These are phyloP conservation scores for Solanum clarkiae DNA, from an alignment of 257 asterid genomes.

Conservation along the genomic window DNA sequence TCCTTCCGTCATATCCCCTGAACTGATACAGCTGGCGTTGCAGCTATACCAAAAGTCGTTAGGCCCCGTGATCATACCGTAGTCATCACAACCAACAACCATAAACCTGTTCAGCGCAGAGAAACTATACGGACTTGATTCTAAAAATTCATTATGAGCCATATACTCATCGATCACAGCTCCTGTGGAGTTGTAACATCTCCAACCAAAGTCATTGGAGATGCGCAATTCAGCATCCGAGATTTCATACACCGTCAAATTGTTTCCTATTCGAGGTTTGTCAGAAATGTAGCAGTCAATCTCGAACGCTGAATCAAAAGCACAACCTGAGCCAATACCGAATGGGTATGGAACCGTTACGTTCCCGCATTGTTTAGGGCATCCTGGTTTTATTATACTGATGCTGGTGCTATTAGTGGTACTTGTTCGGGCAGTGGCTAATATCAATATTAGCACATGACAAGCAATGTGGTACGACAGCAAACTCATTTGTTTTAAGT, in stretches of 20 bases:
- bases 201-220: slow-evolving; percentile 21
- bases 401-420: neutral
- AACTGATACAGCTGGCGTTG: neutral
- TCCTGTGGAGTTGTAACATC: slow-evolving; percentile 32
- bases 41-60: neutral
- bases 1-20: neutral
- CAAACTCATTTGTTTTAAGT: neutral
- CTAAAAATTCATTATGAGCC: neutral
- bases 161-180: neutral
- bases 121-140: slow-evolving; percentile 1
- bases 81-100: slow-evolving; percentile 4
- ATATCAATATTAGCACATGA: neutral
- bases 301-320: slow-evolving; percentile 7
- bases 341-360: slow-evolving; percentile 35
- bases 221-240: slow-evolving; percentile 39
- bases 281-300: slow-evolving; percentile 22
- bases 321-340: slow-evolving; percentile 34
- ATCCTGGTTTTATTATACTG: slow-evolving; percentile 9
- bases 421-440: neutral
- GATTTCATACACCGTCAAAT: slow-evolving; percentile 23
- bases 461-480: neutral
- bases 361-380: slow-evolving; percentile 35
- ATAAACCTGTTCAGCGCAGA: neutral
- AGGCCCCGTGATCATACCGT: neutral
- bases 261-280: neutral